Evolutionary conservation across 108 stramenopile species (phyloP).

Genomic region (Cyclotella distinguenda): DNA sequence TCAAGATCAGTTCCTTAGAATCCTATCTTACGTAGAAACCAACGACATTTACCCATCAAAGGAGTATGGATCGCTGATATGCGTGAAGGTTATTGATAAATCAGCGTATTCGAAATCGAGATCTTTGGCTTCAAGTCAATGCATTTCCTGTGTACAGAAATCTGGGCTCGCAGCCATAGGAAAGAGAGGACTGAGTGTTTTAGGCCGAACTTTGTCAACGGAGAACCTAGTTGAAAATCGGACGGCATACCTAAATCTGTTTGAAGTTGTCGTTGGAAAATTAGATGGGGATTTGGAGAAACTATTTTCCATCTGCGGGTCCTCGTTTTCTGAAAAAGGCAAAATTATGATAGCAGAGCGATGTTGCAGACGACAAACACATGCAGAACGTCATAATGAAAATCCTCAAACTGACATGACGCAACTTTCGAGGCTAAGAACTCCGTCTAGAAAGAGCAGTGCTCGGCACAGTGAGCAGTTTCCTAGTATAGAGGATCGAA

Average conservation of each 20-base stretch:
- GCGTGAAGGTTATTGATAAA: conserved; percentile 70
- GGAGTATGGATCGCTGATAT: conserved; percentile 62
- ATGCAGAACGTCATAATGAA: conserved; percentile 6
- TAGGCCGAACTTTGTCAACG: conserved; percentile 62
- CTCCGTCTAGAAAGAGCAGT: conserved; percentile 25
- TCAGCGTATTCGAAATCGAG: conserved; percentile 65
- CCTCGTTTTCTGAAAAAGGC: conserved; percentile 52
- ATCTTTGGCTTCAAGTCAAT: conserved; percentile 58
- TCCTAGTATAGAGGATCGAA: not conserved
- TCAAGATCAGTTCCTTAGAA: conserved; percentile 55
- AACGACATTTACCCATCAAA: conserved; percentile 51
- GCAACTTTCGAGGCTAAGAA: conserved; percentile 5
- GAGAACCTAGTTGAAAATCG: conserved; percentile 76
- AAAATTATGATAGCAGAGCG: conserved; percentile 59
- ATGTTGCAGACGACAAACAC: conserved; percentile 21
- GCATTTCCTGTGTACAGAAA: conserved; percentile 56
- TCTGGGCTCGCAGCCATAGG: conserved; percentile 71
- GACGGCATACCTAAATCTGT: conserved; percentile 64
- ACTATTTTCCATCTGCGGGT: conserved; percentile 62
- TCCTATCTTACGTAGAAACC: conserved; percentile 47
- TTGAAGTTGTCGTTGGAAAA: conserved; percentile 59
- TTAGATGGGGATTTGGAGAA: conserved; percentile 72
- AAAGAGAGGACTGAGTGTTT: conserved; percentile 64
- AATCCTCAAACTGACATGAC: conserved; percentile 10
- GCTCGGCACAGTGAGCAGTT: not conserved